Evolutionary conservation across 345 rosid genomes (phyloP).

Genomic region (Mallotus nudiflorus): DNA sequence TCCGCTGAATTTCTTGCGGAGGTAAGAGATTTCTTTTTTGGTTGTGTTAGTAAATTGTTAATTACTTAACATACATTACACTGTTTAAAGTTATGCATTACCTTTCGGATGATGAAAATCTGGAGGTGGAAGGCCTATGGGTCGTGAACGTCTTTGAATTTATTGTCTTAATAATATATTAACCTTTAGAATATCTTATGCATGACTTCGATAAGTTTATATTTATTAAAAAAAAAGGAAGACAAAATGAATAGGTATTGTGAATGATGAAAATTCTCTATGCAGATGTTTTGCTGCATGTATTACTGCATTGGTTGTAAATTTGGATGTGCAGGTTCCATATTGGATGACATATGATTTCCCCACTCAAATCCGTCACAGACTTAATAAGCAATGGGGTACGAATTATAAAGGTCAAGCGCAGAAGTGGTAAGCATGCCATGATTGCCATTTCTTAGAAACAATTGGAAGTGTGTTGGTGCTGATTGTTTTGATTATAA

Average conservation of each 20-base stretch:
- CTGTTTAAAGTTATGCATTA: not conserved
- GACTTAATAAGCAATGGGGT: constrained; percentile 58
- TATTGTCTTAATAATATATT: too few relatives aligned
- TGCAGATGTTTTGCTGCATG: not conserved
- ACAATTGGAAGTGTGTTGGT: not conserved
- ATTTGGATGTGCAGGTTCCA: constrained; percentile 49
- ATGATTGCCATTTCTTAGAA: too few relatives aligned
- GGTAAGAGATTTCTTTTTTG: constrained; percentile 40
- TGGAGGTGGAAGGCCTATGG: too few relatives aligned
- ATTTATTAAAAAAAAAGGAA: too few relatives aligned
- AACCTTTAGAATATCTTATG: too few relatives aligned
- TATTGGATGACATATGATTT: constrained; percentile 79
- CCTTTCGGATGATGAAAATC: not conserved
- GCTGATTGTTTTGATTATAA: not conserved
- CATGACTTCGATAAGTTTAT: too few relatives aligned
- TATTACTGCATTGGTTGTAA: constrained; percentile 15
- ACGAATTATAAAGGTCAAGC: constrained; percentile 81
- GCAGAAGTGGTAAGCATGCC: constrained; percentile 59
- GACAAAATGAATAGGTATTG: too few relatives aligned
- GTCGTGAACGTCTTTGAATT: too few relatives aligned
- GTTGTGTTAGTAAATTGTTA: not conserved
- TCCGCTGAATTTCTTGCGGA: constrained; percentile 83
- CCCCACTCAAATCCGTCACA: constrained; percentile 45
- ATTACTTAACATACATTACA: not conserved
- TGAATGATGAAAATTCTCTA: too few relatives aligned